Evolutionary conservation across 1,284 basidiomycete species (phyloP), one percentile per base, ranked within the genome.

Genomic region (Erythrobasidium hasegawianum): DNA sequence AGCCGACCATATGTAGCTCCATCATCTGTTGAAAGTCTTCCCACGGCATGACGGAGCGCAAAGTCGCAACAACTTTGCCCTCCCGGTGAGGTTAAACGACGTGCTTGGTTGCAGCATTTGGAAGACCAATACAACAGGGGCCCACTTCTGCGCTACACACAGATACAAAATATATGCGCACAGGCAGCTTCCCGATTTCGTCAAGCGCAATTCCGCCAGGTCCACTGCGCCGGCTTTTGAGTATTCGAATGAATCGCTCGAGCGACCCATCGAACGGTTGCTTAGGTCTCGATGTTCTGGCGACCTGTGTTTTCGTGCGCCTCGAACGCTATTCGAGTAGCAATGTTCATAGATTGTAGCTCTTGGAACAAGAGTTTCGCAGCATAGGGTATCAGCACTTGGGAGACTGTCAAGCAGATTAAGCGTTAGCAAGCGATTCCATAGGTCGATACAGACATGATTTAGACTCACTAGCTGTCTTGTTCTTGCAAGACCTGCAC

Each of bases 401-500:
- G 78, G 26, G 76, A 77, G 74, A 78, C 47, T 43, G 11, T 33
- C 11, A 11, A 5, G 22, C 24, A 43, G 18, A 52, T 29, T 39
- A 59, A 40, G 18, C 16, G 9, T 13, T 11, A 49, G 11, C 10
- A 11, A 41, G 47, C 13, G 3, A 33, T 47, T 26, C 0, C 10
- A 13, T 1, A 29, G 54, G 4, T 4, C 16, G 14, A 24, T 7
- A 24, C 8, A 8, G 20, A 24, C 50, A 26, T 4, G 3, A 16
- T 8, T 2, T 29, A 53, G 10, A 62, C 59, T 29, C 33, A 67
- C 68, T 68, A 18, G 90, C 90, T 14, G 92, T 95, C 81, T 93
- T 94, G 81, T 96, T 97, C 76, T 92, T 89, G 79, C 93, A 97
- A 45, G 92, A 87, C 67, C 90, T 86, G 75, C 89, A 92, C 73